Evolutionary conservation across 768 basidiomycete species (phyloP).

Genomic region (Austroboletus eburneus): DNA sequence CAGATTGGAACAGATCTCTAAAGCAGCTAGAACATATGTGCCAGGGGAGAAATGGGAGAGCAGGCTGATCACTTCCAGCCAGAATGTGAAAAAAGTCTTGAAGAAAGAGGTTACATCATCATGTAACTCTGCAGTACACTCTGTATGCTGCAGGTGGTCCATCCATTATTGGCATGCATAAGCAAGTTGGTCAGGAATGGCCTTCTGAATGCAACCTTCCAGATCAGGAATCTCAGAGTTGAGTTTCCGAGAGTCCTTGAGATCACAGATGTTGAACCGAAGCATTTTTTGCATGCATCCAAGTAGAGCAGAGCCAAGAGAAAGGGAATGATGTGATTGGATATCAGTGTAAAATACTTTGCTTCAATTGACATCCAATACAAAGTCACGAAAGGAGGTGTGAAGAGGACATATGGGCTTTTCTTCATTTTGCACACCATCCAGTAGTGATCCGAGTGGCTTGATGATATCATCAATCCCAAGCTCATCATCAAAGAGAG

Average conservation of each 20-base stretch:
- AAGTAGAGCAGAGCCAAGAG: constrained; percentile 26
- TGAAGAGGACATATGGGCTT: constrained; percentile 30
- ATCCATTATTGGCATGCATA: constrained; percentile 39
- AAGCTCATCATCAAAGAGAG: constrained; percentile 10
- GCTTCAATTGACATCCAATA: constrained; percentile 23
- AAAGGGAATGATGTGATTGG: constrained; percentile 8
- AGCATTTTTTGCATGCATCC: constrained; percentile 30
- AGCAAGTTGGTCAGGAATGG: constrained; percentile 28
- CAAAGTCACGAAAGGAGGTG: constrained; percentile 34
- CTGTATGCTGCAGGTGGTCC: constrained; percentile 20
- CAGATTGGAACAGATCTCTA: constrained; percentile 6
- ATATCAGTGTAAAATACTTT: constrained; percentile 18
- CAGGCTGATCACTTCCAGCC: constrained; percentile 36
- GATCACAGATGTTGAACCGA: constrained; percentile 37
- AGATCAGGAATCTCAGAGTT: constrained; percentile 27
- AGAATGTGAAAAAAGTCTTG: constrained; percentile 29
- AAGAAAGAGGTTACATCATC: constrained; percentile 19
- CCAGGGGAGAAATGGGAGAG: constrained; percentile 7
- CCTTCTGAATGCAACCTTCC: constrained; percentile 8
- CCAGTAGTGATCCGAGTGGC: constrained; percentile 21
- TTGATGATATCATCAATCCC: constrained; percentile 15
- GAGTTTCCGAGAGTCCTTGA: constrained; percentile 31
- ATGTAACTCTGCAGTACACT: constrained; percentile 16
- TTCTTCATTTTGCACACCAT: constrained; percentile 10
- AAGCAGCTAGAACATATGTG: constrained; percentile 6